A percentile compares a stretch with the other conserved stretches of the same genome.
phyloP scores from a whole-genome alignment of 768 basidiomycete species.

The Kwoniella shandongensis region DNA sequence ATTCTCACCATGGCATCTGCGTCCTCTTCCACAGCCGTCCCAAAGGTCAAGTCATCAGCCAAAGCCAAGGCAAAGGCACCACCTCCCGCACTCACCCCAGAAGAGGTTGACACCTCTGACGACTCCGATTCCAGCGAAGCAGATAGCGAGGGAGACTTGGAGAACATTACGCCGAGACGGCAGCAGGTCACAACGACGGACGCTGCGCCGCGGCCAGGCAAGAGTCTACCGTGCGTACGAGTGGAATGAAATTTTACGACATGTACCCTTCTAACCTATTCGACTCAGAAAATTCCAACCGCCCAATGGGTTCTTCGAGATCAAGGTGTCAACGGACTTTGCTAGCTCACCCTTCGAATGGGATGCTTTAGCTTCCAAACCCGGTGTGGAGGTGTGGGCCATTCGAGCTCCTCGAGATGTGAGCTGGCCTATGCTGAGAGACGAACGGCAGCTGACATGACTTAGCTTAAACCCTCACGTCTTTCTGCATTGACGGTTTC shows the following conservation, averaged over 20 bases:
- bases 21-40: not conserved
- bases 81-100: constrained; percentile 11
- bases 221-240: constrained; percentile 9
- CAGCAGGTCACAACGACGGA: not conserved
- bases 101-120: constrained; percentile 18
- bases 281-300: constrained; percentile 35
- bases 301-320: constrained; percentile 33
- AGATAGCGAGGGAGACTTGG: constrained; percentile 34
- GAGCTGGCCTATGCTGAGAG: constrained; percentile 2
- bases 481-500: constrained; percentile 29
- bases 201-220: not conserved
- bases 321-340: constrained; percentile 24
- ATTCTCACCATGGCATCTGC: not conserved
- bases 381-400: constrained; percentile 47
- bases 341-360: constrained; percentile 44
- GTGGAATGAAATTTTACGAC: not conserved
- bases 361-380: constrained; percentile 35
- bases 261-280: not conserved
- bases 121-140: constrained; percentile 7
- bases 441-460: not conserved
- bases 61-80: constrained; percentile 10
- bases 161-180: constrained; percentile 27
- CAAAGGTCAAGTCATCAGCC: constrained; percentile 9
- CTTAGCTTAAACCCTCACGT: constrained; percentile 47
- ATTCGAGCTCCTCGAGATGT: constrained; percentile 47